A percentile compares a stretch with the other conserved stretches of the same genome.
Evolutionary conservation across 345 rosid species (phyloP).

Genomic region (Brassica juncea): DNA sequence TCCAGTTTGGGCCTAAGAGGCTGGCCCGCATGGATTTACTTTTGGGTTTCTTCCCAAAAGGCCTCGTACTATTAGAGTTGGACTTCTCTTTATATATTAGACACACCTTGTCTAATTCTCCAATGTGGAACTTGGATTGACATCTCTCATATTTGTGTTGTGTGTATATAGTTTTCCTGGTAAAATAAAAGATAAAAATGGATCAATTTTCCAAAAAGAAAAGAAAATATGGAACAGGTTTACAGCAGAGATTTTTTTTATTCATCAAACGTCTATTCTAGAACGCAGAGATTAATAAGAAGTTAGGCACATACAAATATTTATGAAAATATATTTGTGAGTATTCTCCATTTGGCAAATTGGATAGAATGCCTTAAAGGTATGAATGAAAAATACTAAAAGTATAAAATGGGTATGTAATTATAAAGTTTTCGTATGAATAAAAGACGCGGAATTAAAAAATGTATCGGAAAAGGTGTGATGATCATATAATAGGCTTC

Average conservation of each 20-base stretch:
- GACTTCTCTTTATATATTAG: too few species aligned
- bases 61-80: too few species aligned
- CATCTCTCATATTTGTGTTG: too few species aligned
- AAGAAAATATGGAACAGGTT: not conserved
- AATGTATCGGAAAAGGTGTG: conserved; percentile 27
- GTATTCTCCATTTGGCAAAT: not conserved
- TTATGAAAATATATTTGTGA: not conserved
- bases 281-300: not conserved
- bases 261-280: not conserved
- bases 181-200: not conserved
- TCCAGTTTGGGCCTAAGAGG: too few species aligned
- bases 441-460: conserved; percentile 16
- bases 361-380: conserved; percentile 15
- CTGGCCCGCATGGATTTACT: too few species aligned
- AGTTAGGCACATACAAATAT: not conserved
- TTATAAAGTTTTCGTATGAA: not conserved
- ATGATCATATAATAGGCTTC: conserved; percentile 9
- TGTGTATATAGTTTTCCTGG: not conserved
- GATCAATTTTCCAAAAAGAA: not conserved
- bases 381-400: not conserved
- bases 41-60: too few species aligned
- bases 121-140: too few species aligned
- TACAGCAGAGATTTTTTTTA: not conserved
- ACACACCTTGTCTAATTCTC: too few species aligned
- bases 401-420: conserved; percentile 2